Percentiles rank a stretch among this genome's conserved stretches.
These are phyloP conservation scores for Pueraria montana DNA, from an alignment of 306 rosid genomes.

Conservation along the genomic window DNA sequence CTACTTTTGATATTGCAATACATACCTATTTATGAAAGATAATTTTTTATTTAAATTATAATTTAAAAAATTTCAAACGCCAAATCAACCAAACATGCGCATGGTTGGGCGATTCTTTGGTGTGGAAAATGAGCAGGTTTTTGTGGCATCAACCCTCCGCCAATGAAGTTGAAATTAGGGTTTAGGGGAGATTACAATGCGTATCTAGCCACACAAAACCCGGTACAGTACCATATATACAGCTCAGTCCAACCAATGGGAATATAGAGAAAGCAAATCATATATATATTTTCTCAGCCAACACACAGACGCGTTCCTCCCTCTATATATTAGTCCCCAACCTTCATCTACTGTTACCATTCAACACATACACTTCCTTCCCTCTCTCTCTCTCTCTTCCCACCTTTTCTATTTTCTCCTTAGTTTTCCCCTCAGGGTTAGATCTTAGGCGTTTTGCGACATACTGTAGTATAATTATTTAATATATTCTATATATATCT, in stretches of 20 bases:
- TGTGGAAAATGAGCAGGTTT: slow-evolving; percentile 20
- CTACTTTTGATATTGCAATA: background rate
- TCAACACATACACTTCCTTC: background rate
- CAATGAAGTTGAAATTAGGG: slow-evolving; percentile 59
- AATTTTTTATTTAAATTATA: background rate
- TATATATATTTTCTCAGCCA: slow-evolving; percentile 42
- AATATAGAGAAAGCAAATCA: slow-evolving; percentile 45
- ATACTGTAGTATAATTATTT: background rate
- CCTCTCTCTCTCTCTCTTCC: slow-evolving; percentile 33
- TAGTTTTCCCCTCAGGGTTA: slow-evolving; percentile 15
- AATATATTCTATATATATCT: background rate
- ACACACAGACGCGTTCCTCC: slow-evolving; percentile 24
- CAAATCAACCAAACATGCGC: background rate
- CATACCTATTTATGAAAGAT: background rate
- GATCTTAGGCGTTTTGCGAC: slow-evolving; percentile 54
- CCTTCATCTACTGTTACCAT: slow-evolving; percentile 55
- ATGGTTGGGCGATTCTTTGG: background rate
- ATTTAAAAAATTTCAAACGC: background rate
- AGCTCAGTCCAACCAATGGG: slow-evolving; percentile 69
- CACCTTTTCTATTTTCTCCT: background rate
- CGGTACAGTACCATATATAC: slow-evolving; percentile 50
- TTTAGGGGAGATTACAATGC: slow-evolving; percentile 58
- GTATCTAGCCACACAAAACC: slow-evolving; percentile 48
- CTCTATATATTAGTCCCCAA: slow-evolving; percentile 43
- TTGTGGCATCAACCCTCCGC: slow-evolving; percentile 33